Evolutionary conservation across 768 basidiomycete genomes (phyloP), one percentile per base, ranked within the genome.

Genomic region (Phylloporus sp.): DNA sequence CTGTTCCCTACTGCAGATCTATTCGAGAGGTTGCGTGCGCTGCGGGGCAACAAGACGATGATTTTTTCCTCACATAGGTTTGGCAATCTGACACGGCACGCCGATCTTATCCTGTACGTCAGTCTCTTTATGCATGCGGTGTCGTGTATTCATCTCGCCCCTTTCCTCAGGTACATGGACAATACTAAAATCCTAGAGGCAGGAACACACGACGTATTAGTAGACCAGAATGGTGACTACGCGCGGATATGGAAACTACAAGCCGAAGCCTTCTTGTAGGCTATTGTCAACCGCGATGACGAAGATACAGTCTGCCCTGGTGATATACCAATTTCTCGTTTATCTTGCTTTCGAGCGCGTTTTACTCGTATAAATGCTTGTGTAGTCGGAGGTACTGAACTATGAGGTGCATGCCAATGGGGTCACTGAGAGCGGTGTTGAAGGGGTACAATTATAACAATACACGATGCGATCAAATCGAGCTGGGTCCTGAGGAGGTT

Each of bases 11-110:
- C n/a, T n/a, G n/a, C 48, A 80, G 79, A 91, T 59, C 71, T 91
- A 10, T 91, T 91, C 48, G 80, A 86, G 54, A 75, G 87, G 38
- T 70, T 91, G 26, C 79, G 85, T 18, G 69, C 75, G 8, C 63
- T 89, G 18, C 76, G 87, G 40, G 86, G 85, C 12, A 83, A 78
- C 65, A 91, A 88, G 67, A 90, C 88, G 2, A 90, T 90, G 88
- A 67, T 90, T 23, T 90, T 89, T 62, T 89, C 87, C 1, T 85
- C 85, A 0, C 89, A 69, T 20, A 50, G 68, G 27, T 78, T 75
- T 59, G 87, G 86, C 11, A 87, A 82, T 53, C 69, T 88, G 11
- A 89, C 86, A 1, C 74, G 84, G 10, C 77, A 86, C 59, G 86
- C 86, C 0, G 85, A 88, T 68, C 63, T 85, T 4, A 87, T 89